Evolutionary conservation across 441 rosid genomes (phyloP), one percentile per base, ranked within the genome.

Genomic region (Geranium incanum): DNA sequence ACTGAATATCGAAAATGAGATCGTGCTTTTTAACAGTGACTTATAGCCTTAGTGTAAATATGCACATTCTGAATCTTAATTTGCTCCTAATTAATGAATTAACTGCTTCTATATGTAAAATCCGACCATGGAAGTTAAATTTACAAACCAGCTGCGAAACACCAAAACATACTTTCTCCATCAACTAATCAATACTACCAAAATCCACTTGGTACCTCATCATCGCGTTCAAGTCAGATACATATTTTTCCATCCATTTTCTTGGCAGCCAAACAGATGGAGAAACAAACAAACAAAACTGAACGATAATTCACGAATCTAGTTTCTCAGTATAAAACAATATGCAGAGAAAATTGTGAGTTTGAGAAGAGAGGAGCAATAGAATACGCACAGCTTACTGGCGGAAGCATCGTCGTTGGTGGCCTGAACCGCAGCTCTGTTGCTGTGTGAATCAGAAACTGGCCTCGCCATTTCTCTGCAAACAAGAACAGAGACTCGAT

Each of bases 361-460:
- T 45, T 45, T 13, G 52, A 45, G 52, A 45, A 45, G 52, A 45
- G 13, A 45, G 5, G n/a, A 28, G 9, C 13, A 37, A 50, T 18
- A 50, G 15, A 43, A 16, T n/a, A 72, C 89, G 66, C 75, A 92
- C 97, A 88, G 78, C 83, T 92, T 92, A 72, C 97, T 90, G 76
- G 98, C 97, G 15, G 98, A 88, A 64, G 97, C 97, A 74, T 91
- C 96, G 79, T 90, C 98, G 84, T 91, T 94, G 1, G 98, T 94
- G 55, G 97, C 97, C 79, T 91, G 98, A 76, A 94, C 92, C 4
- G 97, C 97, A 18, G 85, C 91, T 78, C 80, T 84, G 78, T 85
- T 90, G 86, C 96, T 90, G 36, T 72, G 85, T 36, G 89, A 81
- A 81, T 85, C 90, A 4, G 86, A 72, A 75, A 68, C 77, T 33